Percentiles rank a stretch among this genome's conserved stretches.
These are phyloP conservation scores for Fusarium setosum DNA, from an alignment of 2,329 filamentous ascomycete genomes.

Conservation along the genomic window DNA sequence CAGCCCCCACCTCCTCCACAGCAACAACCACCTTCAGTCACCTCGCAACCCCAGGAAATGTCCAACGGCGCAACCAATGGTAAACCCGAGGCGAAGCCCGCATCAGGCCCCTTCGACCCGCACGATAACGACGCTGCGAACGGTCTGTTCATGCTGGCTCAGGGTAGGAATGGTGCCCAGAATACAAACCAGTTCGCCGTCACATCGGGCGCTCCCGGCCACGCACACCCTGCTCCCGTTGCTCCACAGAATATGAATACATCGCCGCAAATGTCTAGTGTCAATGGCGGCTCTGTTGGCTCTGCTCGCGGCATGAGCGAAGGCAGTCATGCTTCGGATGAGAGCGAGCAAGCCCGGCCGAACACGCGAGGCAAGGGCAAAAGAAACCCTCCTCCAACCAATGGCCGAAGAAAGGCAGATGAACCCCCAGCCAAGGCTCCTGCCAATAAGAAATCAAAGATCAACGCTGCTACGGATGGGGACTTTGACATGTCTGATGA, in stretches of 20 bases:
- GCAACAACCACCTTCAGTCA: slow-evolving; percentile 47
- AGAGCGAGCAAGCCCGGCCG: slow-evolving; percentile 75
- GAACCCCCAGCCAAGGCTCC: slow-evolving; percentile 71
- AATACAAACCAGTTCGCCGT: slow-evolving; percentile 60
- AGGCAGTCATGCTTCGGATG: slow-evolving; percentile 78
- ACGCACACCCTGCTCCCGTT: slow-evolving; percentile 59
- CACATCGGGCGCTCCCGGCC: slow-evolving; percentile 58
- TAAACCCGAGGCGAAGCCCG: slow-evolving; percentile 63
- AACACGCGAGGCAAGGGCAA: slow-evolving; percentile 76
- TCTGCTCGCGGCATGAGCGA: slow-evolving; percentile 72
- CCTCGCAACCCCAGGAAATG: slow-evolving; percentile 67
- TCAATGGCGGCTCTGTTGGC: slow-evolving; percentile 59
- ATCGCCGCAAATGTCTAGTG: slow-evolving; percentile 62
- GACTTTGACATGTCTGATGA: slow-evolving; percentile 64
- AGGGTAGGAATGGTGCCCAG: slow-evolving; percentile 69
- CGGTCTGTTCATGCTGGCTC: slow-evolving; percentile 90
- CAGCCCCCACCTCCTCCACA: slow-evolving; percentile 41
- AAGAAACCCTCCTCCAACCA: slow-evolving; percentile 67
- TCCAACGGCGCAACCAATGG: slow-evolving; percentile 52
- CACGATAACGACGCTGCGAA: slow-evolving; percentile 97
- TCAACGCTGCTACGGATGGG: slow-evolving; percentile 49
- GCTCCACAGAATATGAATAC: slow-evolving; percentile 52
- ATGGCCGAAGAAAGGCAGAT: slow-evolving; percentile 84
- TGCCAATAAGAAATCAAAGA: slow-evolving; percentile 77
- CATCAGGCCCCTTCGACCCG: slow-evolving; percentile 79